Evolutionary conservation across 2,329 filamentous ascomycete genomes (phyloP), one percentile per base, ranked within the genome.

Genomic region (Piedraia hortae): DNA sequence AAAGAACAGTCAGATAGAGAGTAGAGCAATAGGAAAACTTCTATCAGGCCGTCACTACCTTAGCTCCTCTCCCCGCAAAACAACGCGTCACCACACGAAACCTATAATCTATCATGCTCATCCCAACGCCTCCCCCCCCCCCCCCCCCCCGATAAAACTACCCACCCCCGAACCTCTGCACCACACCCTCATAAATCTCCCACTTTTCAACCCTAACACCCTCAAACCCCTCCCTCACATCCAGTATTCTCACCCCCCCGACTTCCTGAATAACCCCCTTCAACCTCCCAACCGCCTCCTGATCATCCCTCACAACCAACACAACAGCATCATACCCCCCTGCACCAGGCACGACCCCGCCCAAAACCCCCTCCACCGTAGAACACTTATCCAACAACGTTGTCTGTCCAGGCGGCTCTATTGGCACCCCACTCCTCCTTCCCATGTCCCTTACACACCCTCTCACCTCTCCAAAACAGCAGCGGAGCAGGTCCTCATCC

Each of bases 241-340:
- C 54, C 21, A 88, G 46, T 29, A 80, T 49, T 31, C 63, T 63
- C 4, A 82, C 72, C 33, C 33, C 4, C 13, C 21, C 14, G 6
- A 20, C 36, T 24, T 25, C 36, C 3, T 36, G 41, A 9, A 20
- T 38, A 25, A 24, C 34, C 3, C 36, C 41, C 33, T 56, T 65
- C 24, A 42, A 39, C 9, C 37, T 32, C 68, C 77, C 93, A 12
- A 74, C 73, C 21, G 56, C 57, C 16, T 53, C 54, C 23, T 72
- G 64, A 35, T 91, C 74, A 35, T 59, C 57, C n/a, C n/a, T n/a
- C 31, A 90, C 62, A 27, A 97, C 45, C 28, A 97, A 44, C 1
- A 70, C 72, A 24, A 90, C 57, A 1, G 85, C 85, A 51, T 97
- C 85, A 38, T 73, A 91, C 0, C 85, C 85, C 6, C 85, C 85